A percentile compares a stretch with the other conserved stretches of the same genome.
Conservation (phyloP, 352 stramenopile species). For the Globisporangium barbulae region DNA sequence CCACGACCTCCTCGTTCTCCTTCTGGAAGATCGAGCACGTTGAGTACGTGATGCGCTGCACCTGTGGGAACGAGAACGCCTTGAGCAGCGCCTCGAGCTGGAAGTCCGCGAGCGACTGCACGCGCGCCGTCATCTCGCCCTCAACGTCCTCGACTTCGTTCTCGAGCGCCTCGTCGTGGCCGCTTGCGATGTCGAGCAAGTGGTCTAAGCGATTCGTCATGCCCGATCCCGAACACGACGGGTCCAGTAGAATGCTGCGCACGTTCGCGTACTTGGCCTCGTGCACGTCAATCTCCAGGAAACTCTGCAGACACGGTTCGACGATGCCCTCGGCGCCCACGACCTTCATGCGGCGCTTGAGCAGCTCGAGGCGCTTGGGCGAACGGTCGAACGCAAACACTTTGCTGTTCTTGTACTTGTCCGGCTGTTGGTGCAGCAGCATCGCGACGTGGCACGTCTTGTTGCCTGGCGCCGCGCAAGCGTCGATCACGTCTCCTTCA, state of each 20-base stretch:
- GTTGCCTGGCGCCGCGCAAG: slow-evolving; percentile 97
- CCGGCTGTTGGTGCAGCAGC: slow-evolving; percentile 73
- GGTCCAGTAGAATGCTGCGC: slow-evolving; percentile 93
- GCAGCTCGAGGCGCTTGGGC: slow-evolving; percentile 79
- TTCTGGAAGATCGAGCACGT: slow-evolving; percentile 96
- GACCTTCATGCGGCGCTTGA: slow-evolving; percentile 87
- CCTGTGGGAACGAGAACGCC: slow-evolving; percentile 92
- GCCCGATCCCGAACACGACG: slow-evolving; percentile 95
- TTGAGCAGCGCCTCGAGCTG: slow-evolving; percentile 93
- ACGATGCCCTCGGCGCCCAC: slow-evolving; percentile 74
- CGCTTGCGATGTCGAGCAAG: slow-evolving; percentile 84
- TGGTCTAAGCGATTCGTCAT: slow-evolving; percentile 93
- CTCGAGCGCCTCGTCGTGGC: slow-evolving; percentile 45
- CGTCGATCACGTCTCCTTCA: slow-evolving; percentile 92
- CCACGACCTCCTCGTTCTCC: slow-evolving; percentile 96
- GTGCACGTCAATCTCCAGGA: slow-evolving; percentile 84
- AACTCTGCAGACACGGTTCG: slow-evolving; percentile 88
- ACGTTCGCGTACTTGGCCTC: slow-evolving; percentile 86
- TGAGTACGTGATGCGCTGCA: slow-evolving; percentile 95
- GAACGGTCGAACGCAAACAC: slow-evolving; percentile 95
- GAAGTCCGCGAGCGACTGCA: slow-evolving; percentile 94
- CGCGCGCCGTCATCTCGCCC: slow-evolving; percentile 60
- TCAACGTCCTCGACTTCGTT: slow-evolving; percentile 38
- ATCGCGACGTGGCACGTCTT: slow-evolving; percentile 98
- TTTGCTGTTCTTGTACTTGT: slow-evolving; percentile 47